Evolutionary conservation across 306 rosid species (phyloP).

Genomic region (Castanea mollissima): DNA sequence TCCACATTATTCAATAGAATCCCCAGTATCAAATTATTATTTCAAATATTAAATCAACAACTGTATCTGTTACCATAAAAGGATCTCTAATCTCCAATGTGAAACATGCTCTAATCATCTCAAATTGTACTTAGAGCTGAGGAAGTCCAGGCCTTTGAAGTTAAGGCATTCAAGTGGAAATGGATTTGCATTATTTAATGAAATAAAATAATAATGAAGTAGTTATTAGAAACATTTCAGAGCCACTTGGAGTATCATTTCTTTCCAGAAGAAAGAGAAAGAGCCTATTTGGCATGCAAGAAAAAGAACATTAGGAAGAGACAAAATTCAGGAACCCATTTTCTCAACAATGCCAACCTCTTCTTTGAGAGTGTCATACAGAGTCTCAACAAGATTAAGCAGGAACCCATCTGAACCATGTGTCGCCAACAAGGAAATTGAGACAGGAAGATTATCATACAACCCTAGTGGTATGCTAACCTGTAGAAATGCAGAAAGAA

Average conservation of each 20-base stretch:
- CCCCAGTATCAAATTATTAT: neutral
- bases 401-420: constrained; percentile 81
- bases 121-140: neutral
- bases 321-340: neutral
- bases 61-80: neutral
- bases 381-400: constrained; percentile 64
- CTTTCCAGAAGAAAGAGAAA: neutral
- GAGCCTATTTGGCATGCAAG: neutral
- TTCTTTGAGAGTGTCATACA: constrained; percentile 46
- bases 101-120: neutral
- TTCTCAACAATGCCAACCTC: constrained; percentile 19
- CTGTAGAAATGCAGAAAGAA: constrained; percentile 34
- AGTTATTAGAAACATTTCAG: neutral
- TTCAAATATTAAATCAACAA: neutral
- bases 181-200: too few relatives aligned
- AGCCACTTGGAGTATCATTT: neutral
- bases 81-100: too few relatives aligned
- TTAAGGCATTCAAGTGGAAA: neutral
- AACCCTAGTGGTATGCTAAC: constrained; percentile 79
- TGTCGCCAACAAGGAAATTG: constrained; percentile 73
- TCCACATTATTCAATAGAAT: neutral
- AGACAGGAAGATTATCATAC: constrained; percentile 60
- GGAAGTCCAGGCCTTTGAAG: neutral
- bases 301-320: constrained; percentile 1
- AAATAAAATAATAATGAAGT: neutral